Evolutionary conservation across 805 yeast species (phyloP).

Genomic region (Yarrowia yakushimensis): DNA sequence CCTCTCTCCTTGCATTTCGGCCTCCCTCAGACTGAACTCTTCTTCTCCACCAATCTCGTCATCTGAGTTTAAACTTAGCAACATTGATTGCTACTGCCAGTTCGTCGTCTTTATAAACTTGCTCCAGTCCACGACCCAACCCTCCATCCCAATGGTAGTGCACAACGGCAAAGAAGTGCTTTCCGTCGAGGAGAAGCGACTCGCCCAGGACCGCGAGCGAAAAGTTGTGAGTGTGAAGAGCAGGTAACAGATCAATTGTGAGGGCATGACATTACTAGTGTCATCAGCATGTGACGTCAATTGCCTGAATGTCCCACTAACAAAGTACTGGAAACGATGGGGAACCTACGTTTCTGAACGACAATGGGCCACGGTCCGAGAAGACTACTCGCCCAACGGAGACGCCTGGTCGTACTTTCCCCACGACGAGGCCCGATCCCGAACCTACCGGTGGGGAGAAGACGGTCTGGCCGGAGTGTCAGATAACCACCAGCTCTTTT

Average conservation of each 20-base stretch:
- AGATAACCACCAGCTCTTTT: conserved; percentile 74
- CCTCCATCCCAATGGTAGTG: conserved; percentile 28
- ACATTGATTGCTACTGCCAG: conserved; percentile 7
- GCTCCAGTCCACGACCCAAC: not conserved
- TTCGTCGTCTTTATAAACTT: not conserved
- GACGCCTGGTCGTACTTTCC: conserved; percentile 90
- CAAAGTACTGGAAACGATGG: conserved; percentile 77
- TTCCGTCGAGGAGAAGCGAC: conserved; percentile 42
- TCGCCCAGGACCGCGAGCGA: conserved; percentile 42
- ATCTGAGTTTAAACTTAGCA: not conserved
- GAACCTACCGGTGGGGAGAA: conserved; percentile 93
- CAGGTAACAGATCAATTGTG: no score
- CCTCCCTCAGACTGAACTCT: no score
- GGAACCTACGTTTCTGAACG: conserved; percentile 89
- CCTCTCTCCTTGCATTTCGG: no score
- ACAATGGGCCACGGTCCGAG: conserved; percentile 70
- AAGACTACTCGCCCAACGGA: conserved; percentile 80
- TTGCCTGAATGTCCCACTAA: not conserved
- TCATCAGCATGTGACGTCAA: no score
- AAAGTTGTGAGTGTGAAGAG: conserved; percentile 30
- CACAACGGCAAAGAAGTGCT: conserved; percentile 31
- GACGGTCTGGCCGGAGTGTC: conserved; percentile 90
- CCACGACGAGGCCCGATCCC: conserved; percentile 73
- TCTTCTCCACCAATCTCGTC: no score
- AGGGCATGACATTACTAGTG: no score